These are phyloP conservation scores for Coprinopsis marcescibilis DNA, from an alignment of 768 basidiomycete genomes.

Conservation along the genomic window DNA sequence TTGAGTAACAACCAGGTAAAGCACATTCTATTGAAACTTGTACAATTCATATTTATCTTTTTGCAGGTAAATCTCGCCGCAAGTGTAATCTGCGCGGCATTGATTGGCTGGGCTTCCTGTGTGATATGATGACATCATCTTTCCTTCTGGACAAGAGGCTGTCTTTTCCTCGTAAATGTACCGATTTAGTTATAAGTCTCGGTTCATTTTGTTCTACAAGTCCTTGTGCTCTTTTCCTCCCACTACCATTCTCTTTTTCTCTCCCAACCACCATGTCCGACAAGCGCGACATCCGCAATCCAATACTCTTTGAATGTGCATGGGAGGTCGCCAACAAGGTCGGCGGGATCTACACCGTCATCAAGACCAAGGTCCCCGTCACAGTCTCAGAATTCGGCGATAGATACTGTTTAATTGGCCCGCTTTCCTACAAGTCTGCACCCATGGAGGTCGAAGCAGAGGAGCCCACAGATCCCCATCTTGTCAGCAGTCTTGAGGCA, in stretches of 20 bases:
- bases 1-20: slow-evolving; percentile 81
- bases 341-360: slow-evolving; percentile 98
- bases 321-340: slow-evolving; percentile 99
- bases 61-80: slow-evolving; percentile 37
- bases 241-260: slow-evolving; percentile 12
- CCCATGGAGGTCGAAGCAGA: slow-evolving; percentile 98
- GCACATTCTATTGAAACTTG: not conserved
- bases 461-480: slow-evolving; percentile 77
- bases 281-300: slow-evolving; percentile 70
- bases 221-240: slow-evolving; percentile 11
- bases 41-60: too few species aligned
- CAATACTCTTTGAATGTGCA: slow-evolving; percentile 88
- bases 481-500: slow-evolving; percentile 67
- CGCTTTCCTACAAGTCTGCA: slow-evolving; percentile 96
- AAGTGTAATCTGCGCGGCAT: slow-evolving; percentile 28
- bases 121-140: slow-evolving; percentile 23
- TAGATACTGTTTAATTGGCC: slow-evolving; percentile 93
- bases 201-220: not conserved
- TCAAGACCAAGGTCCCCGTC: slow-evolving; percentile 98
- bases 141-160: slow-evolving; percentile 12
- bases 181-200: slow-evolving; percentile 3
- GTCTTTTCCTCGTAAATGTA: slow-evolving; percentile 20
- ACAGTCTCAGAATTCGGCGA: slow-evolving; percentile 95
- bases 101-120: slow-evolving; percentile 23
- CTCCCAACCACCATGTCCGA: slow-evolving; percentile 27